Base-by-base conservation (phyloP, 257 asterid genomes). In the Schizonepeta tenuifolia region DNA sequence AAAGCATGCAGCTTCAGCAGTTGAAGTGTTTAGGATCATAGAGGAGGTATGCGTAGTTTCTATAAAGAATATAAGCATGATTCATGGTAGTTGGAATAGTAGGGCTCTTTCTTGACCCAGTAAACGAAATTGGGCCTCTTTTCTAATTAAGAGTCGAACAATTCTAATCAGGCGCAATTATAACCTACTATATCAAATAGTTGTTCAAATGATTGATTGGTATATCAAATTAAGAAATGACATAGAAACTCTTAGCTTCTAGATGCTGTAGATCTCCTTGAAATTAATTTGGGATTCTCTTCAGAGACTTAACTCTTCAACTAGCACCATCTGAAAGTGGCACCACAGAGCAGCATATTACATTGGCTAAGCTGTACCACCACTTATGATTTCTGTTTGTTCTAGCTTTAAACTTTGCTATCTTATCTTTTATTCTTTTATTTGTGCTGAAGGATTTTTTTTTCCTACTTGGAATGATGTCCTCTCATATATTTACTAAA, bases 1-100 rank as follows among this genome's bases (percentile, higher is more conserved):
- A 77, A 94, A 89, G 80, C 96, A 91, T 54, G 97, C 97, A 73
- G 93, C 95, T 80, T 94, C 99, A 71, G 98, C 93, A 69, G 95
- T 94, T 81, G 99, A 94, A 90, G 98, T 94, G 72, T 89, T 94
- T 77, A 86, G 99, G 87, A 94, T 94, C 78, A 82, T 90, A 75
- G 98, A 91, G 80, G 98, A 94, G 97, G 99, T 94, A 85, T 75
- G 80, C 59, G 46, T 65, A n/a, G 18, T 61, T 69, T 70, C 75
- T 38, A 7, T 57, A 17, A 18, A 62, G 67, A 15, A 58, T 10
- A 49, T 60, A n/a, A 14, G 53, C 69, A 50, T 57, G 54, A 17
- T 33, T 22, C 64, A 12, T 54, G 55, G 18, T 22, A 3, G 22
- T 54, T 7, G 7, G 20, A 26, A 41, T 46, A 14, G 35, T 31